Conservation (phyloP, 495 filamentous ascomycete genomes). For the Oidiodendron maius region DNA sequence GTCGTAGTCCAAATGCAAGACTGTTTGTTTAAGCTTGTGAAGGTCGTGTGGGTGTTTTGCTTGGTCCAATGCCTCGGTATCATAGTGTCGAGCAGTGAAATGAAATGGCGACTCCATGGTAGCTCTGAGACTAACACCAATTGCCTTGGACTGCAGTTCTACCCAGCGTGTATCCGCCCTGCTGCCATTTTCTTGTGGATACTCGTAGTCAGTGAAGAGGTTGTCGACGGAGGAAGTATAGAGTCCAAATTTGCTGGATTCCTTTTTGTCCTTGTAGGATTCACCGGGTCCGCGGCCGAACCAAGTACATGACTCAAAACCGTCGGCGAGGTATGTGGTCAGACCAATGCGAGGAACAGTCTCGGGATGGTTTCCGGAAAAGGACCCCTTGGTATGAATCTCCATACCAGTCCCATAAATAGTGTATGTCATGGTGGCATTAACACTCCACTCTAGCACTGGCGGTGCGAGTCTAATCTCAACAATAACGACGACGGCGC, state of each 20-base stretch:
- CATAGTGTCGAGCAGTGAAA: too few relatives aligned
- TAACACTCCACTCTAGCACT: slow-evolving; percentile 55
- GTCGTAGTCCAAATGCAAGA: too few relatives aligned
- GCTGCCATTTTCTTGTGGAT: slow-evolving; percentile 61
- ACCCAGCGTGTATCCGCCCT: slow-evolving; percentile 56
- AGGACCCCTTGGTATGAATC: slow-evolving; percentile 35
- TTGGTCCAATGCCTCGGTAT: too few relatives aligned
- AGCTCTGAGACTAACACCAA: too few relatives aligned
- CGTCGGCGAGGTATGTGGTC: slow-evolving; percentile 33
- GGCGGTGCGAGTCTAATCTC: slow-evolving; percentile 51
- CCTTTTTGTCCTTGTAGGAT: slow-evolving; percentile 57
- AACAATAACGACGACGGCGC: slow-evolving; percentile 27
- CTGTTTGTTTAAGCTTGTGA: too few relatives aligned
- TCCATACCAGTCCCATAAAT: slow-evolving; percentile 36
- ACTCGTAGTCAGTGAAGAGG: slow-evolving; percentile 54
- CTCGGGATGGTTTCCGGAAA: slow-evolving; percentile 36
- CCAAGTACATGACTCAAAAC: slow-evolving; percentile 44
- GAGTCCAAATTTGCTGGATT: slow-evolving; percentile 47
- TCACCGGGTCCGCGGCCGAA: slow-evolving; percentile 61
- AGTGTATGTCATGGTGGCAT: slow-evolving; percentile 45
- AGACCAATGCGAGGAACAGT: slow-evolving; percentile 57
- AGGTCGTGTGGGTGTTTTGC: too few relatives aligned
- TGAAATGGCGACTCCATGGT: too few relatives aligned
- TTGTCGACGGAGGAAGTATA: slow-evolving; percentile 36
- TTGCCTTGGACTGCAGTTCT: too few relatives aligned